These are phyloP conservation scores for Gnaphalium uliginosum DNA, from an alignment of 129 eudicot species.

Conservation along the genomic window DNA sequence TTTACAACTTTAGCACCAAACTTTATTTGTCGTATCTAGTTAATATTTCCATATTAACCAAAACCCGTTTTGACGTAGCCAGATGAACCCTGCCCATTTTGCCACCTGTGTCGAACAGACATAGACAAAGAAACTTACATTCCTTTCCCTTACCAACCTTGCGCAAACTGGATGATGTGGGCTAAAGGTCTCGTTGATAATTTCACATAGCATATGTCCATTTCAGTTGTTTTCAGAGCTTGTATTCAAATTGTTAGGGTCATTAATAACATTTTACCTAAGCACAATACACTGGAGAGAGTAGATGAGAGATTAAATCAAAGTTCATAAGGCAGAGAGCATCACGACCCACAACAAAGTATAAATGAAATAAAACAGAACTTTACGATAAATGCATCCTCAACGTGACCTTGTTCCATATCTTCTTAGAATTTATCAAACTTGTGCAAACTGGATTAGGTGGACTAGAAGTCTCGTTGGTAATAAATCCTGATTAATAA, in stretches of 20 bases:
- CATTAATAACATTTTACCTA: slow-evolving; percentile 82
- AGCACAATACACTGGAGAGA: slow-evolving; percentile 63
- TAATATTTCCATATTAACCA: no score
- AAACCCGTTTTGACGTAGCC: no score
- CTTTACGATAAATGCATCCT: background rate
- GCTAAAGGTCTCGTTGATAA: slow-evolving; percentile 28
- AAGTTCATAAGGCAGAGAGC: slow-evolving; percentile 49
- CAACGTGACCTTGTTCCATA: no score
- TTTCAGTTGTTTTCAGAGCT: slow-evolving; percentile 28
- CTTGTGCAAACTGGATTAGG: no score
- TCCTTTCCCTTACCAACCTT: slow-evolving; percentile 1
- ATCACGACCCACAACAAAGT: slow-evolving; percentile 22
- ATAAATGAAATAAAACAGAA: background rate
- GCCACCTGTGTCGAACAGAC: no score
- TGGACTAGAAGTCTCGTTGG: no score
- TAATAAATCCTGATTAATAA: no score
- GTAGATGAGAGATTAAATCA: slow-evolving; percentile 53
- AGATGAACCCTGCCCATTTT: no score
- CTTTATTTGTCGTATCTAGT: no score
- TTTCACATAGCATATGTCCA: slow-evolving; percentile 17
- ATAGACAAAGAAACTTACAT: no score
- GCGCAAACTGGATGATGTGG: slow-evolving; percentile 22
- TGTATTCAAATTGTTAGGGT: slow-evolving; percentile 33
- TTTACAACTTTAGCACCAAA: no score
- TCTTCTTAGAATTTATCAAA: no score